Base-by-base conservation (phyloP, 148 eudicot genomes). In the Rheum nobile region DNA sequence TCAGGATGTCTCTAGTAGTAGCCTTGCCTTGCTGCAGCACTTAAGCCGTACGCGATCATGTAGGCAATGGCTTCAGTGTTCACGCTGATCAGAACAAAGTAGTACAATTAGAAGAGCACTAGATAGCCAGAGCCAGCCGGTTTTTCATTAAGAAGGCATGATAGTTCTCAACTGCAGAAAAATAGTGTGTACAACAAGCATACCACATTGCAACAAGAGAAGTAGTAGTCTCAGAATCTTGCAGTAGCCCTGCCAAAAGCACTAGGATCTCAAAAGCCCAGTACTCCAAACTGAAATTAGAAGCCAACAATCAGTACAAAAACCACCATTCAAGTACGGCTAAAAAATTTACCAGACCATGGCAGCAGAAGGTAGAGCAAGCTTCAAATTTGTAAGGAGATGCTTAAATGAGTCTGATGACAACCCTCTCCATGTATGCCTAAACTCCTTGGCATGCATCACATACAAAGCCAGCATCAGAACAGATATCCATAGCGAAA, bases 231-330 rank as follows among this genome's bases (percentile, higher is more conserved):
- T 90, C 86, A 7, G 99, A 80, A 50, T 90, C 81, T 11, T 90
- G 94, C 86, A 88, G 80, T 63, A 86, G n/a, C 31, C 97, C 99
- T 28, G 99, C 99, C 72, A 92, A 67, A 43, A 95, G 65, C 39
- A 95, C 97, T 57, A 95, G 75, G 67, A 95, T 83, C 87, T 95
- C 97, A 72, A 90, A 92, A 46, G 96, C 99, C 94, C 97, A 95
- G 67, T 86, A 86, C 77, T 95, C 98, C 57, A 95, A 79, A 77
- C 98, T 95, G 88, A 77, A 54, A 67, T 8, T 11, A 69, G 14
- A 41, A 71, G n/a, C 73, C 19, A 71, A 21, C 8, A 14, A 6
- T 71, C 8, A 71, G 29, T 6, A 68, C 44, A 38, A 35, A 34
- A 19, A 35, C 73, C 41, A 3, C 6, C 3, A 21, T 71, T 17